These are phyloP conservation scores for Corymbia citriodora DNA, from an alignment of 441 rosid genomes.

Conservation along the genomic window DNA sequence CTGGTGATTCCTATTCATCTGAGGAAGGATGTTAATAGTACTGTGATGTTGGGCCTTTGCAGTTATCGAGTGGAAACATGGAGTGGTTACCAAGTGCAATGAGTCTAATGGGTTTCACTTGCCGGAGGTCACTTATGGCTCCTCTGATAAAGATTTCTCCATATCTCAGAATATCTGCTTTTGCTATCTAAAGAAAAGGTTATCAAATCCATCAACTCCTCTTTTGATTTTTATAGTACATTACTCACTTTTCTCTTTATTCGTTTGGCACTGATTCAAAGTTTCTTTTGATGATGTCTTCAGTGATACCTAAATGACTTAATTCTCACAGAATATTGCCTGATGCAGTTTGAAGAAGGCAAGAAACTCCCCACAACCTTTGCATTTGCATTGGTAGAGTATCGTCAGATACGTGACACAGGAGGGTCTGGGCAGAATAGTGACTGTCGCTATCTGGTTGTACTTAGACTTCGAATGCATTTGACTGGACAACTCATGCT, in stretches of 20 bases:
- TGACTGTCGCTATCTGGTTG: slow-evolving; percentile 3
- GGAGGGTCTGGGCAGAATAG: neutral
- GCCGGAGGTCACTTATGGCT: slow-evolving; percentile 52
- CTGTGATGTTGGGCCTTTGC: slow-evolving; percentile 11
- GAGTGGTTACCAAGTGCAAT: slow-evolving; percentile 60
- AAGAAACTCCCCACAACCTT: slow-evolving; percentile 55
- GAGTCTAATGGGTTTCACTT: slow-evolving; percentile 71
- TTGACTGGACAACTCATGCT: slow-evolving; percentile 59
- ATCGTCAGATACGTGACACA: slow-evolving; percentile 29
- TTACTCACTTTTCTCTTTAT: neutral
- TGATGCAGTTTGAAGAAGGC: slow-evolving; percentile 55
- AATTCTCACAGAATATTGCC: slow-evolving; percentile 1
- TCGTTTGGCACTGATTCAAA: neutral
- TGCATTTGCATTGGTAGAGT: slow-evolving; percentile 93
- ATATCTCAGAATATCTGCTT: slow-evolving; percentile 68
- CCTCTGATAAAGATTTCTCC: slow-evolving; percentile 35
- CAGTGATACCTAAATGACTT: neutral
- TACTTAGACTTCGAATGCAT: slow-evolving; percentile 81
- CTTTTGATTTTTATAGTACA: neutral
- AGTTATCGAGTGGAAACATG: slow-evolving; percentile 56
- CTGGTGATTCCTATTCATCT: neutral
- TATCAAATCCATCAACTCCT: neutral
- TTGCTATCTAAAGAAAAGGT: slow-evolving; percentile 81
- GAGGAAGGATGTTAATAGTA: neutral
- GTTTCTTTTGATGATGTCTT: neutral